Conservation (phyloP, 352 stramenopile genomes). For the Phytophthora cactorum region DNA sequence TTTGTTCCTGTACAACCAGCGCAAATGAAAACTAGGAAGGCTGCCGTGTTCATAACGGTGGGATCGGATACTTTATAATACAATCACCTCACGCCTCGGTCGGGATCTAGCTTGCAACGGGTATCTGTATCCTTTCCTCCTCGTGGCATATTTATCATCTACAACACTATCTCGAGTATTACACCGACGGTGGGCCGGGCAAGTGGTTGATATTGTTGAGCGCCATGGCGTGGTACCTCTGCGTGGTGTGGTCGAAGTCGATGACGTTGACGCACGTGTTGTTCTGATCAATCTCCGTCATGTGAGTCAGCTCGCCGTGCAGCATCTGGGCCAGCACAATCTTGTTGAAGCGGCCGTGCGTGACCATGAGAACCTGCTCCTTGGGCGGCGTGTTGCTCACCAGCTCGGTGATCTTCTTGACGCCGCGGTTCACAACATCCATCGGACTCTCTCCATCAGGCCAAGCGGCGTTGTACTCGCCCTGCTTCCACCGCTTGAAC, state of each 20-base stretch:
- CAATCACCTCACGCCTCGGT: not conserved
- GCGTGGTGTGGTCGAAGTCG: conserved; percentile 71
- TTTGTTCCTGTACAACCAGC: not conserved
- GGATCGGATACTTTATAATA: conserved; percentile 4
- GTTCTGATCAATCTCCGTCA: conserved; percentile 77
- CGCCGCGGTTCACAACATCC: conserved; percentile 73
- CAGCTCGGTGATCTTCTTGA: conserved; percentile 66
- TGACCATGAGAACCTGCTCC: conserved; percentile 80
- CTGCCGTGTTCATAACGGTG: not conserved
- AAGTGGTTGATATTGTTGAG: conserved; percentile 80
- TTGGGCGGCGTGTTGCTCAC: conserved; percentile 39
- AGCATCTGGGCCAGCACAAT: conserved; percentile 77
- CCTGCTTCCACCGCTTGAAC: conserved; percentile 65
- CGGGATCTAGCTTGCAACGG: too few species aligned
- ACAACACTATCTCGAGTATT: conserved; percentile 11
- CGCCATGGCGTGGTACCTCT: conserved; percentile 61
- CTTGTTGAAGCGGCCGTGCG: conserved; percentile 88
- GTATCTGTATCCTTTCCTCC: too few species aligned
- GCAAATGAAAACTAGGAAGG: too few species aligned
- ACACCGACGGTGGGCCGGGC: conserved; percentile 41
- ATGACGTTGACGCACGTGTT: conserved; percentile 90
- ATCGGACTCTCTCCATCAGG: conserved; percentile 71
- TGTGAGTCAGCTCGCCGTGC: conserved; percentile 58
- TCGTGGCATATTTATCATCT: not conserved
- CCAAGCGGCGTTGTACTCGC: conserved; percentile 59